Evolutionary conservation across 805 yeast genomes (phyloP).

Genomic region (Candida germanica): DNA sequence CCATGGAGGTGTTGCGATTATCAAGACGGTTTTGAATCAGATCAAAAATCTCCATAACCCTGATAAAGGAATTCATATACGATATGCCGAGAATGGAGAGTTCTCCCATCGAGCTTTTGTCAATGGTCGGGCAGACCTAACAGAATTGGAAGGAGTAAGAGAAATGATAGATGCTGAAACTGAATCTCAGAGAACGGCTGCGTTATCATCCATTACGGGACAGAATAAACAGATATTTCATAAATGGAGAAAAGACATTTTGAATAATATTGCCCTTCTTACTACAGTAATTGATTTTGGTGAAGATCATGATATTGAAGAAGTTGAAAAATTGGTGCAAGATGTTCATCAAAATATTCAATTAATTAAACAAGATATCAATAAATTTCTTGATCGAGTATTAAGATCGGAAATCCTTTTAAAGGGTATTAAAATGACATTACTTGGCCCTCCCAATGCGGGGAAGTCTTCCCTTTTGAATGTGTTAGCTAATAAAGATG

Average conservation of each 20-base stretch:
- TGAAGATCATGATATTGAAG: conserved; percentile 84
- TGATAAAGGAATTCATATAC: conserved; percentile 37
- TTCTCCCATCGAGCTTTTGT: conserved; percentile 84
- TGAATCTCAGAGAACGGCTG: conserved; percentile 77
- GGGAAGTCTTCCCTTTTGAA: conserved; percentile 91
- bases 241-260: conserved; percentile 64
- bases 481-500: conserved; percentile 68
- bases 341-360: conserved; percentile 45
- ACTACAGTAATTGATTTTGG: conserved; percentile 94
- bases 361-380: conserved; percentile 44
- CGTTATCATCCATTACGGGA: conserved; percentile 72
- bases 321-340: conserved; percentile 50
- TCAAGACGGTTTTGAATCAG: conserved; percentile 62
- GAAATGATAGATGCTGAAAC: conserved; percentile 93
- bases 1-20: conserved; percentile 91
- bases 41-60: conserved; percentile 53
- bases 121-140: conserved; percentile 79
- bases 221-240: conserved; percentile 51
- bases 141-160: conserved; percentile 87
- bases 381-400: conserved; percentile 42
- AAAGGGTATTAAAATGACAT: conserved; percentile 67
- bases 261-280: conserved; percentile 66
- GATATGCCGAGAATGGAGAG: conserved; percentile 93
- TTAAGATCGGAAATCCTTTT: conserved; percentile 60
- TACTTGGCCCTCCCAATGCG: conserved; percentile 93